Base-by-base conservation (phyloP, 345 rosid species). In the Orychophragmus violaceus region DNA sequence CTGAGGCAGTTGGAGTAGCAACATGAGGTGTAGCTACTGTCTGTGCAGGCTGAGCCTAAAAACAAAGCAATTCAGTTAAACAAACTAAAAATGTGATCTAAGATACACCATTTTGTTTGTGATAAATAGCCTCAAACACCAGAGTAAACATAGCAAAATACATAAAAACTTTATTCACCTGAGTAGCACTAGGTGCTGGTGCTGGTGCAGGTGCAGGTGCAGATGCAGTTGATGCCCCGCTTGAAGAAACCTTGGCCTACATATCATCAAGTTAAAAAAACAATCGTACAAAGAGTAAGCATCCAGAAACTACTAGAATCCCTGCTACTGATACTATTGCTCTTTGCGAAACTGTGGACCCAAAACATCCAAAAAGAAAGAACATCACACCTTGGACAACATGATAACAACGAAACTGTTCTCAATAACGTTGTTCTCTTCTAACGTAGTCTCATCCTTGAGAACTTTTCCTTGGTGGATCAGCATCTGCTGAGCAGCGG, bases 391-490 rank as follows among this genome's bases (percentile, higher is more conserved):
- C 95, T 92, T 92, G 4, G 88, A 68, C 72, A 87, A 59, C 98
- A 93, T 93, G 64, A 93, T 78, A 21, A 93, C 98, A 68, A 89
- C 70, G 84, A 89, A 93, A 75, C 85, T 86, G 69, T 87, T 85
- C 81, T 89, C 97, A 21, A 74, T 77, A 35, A 93, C 87, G 51
- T 76, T 80, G 68, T 87, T 89, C 62, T 81, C 87, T 35, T 76
- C 91, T 76, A 93, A 57, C 28, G 98, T 86, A 3, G 88, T 80
- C 62, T 66, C 69, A 68, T 93, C 94, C 55, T 77, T 80, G 13
- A 93, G 90, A 56, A 93, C 88, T 73, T 87, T 87, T 17, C 97
- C 97, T 74, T 89, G 90, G 50, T 86, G 70, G 57, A 93, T 89
- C 16, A 93, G 93, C 93, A 93, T 86, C 82, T 84, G 98, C 25